A percentile compares a stretch with the other conserved stretches of the same genome.
Conservation (phyloP, 352 stramenopile genomes). For the Phytophthora quininea region DNA sequence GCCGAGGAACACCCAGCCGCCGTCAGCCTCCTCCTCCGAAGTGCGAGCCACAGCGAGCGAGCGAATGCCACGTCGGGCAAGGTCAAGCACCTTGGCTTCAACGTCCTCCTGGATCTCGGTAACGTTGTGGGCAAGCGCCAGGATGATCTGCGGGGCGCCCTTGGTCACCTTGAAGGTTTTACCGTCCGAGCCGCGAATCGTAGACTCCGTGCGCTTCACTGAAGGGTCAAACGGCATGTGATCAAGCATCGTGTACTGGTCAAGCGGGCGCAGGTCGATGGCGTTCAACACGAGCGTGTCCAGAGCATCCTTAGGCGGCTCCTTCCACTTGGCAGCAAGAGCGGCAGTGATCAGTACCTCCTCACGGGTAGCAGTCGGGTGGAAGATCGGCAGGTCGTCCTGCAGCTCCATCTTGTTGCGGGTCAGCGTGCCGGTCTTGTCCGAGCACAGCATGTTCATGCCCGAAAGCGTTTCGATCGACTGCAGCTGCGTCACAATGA, state of each 20-base stretch:
- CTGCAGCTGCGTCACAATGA: slow-evolving; percentile 91
- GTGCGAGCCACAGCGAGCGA: slow-evolving; percentile 89
- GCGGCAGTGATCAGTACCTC: slow-evolving; percentile 92
- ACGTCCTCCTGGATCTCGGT: slow-evolving; percentile 86
- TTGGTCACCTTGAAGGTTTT: slow-evolving; percentile 94
- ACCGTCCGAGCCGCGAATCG: slow-evolving; percentile 75
- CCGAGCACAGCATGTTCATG: slow-evolving; percentile 95
- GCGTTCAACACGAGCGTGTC: slow-evolving; percentile 92
- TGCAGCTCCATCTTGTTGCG: slow-evolving; percentile 95
- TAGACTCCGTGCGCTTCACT: slow-evolving; percentile 94
- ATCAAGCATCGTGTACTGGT: slow-evolving; percentile 85
- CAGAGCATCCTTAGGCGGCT: slow-evolving; percentile 92
- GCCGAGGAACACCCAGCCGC: slow-evolving; percentile 93
- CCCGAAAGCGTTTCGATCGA: slow-evolving; percentile 93
- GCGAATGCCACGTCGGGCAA: slow-evolving; percentile 88
- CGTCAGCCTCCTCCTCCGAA: slow-evolving; percentile 74
- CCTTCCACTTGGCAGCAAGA: slow-evolving; percentile 94
- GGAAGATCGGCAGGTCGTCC: slow-evolving; percentile 91
- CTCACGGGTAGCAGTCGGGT: slow-evolving; percentile 77
- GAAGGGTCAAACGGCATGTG: slow-evolving; percentile 85
- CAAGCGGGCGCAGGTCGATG: slow-evolving; percentile 82
- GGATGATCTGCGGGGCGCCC: slow-evolving; percentile 93
- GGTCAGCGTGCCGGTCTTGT: slow-evolving; percentile 97
- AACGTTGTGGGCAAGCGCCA: slow-evolving; percentile 79
- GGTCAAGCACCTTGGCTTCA: slow-evolving; percentile 88